Conservation (phyloP, 2,329 filamentous ascomycete genomes). For the Westerdykella sp. region DNA sequence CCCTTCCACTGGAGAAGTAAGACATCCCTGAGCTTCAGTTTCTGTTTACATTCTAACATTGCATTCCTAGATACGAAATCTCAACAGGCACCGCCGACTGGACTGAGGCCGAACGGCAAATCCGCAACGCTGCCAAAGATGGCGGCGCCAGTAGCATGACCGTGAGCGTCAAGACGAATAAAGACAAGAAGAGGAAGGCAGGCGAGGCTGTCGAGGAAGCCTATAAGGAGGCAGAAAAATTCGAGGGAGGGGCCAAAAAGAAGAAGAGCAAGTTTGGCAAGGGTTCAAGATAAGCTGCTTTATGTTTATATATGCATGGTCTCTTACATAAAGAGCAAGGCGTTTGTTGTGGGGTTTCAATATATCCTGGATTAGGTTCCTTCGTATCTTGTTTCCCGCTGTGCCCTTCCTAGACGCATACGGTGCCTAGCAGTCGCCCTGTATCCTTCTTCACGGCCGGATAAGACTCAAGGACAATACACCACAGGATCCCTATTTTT, state of each 20-base stretch:
- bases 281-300: conserved; percentile 1
- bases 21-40: conserved; percentile 19
- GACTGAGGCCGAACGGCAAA: conserved; percentile 66
- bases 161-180: conserved; percentile 76
- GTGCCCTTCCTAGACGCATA: too few relatives aligned
- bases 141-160: conserved; percentile 53
- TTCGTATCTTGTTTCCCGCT: too few relatives aligned
- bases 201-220: conserved; percentile 49
- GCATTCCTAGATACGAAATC: conserved; percentile 36
- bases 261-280: conserved; percentile 21
- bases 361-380: too few relatives aligned
- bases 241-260: conserved; percentile 32
- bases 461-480: too few relatives aligned
- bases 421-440: too few relatives aligned
- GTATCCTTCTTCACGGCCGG: too few relatives aligned
- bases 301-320: too few relatives aligned
- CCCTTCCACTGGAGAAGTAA: conserved; percentile 80
- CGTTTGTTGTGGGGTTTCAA: too few relatives aligned
- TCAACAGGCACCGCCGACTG: conserved; percentile 47
- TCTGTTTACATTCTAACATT: neutral
- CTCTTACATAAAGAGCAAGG: too few relatives aligned
- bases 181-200: conserved; percentile 67
- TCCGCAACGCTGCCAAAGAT: conserved; percentile 46
- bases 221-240: conserved; percentile 32
- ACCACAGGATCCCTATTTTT: too few relatives aligned